Evolutionary conservation across 2,329 filamentous ascomycete genomes (phyloP).

Genomic region (Cadophora malorum): DNA sequence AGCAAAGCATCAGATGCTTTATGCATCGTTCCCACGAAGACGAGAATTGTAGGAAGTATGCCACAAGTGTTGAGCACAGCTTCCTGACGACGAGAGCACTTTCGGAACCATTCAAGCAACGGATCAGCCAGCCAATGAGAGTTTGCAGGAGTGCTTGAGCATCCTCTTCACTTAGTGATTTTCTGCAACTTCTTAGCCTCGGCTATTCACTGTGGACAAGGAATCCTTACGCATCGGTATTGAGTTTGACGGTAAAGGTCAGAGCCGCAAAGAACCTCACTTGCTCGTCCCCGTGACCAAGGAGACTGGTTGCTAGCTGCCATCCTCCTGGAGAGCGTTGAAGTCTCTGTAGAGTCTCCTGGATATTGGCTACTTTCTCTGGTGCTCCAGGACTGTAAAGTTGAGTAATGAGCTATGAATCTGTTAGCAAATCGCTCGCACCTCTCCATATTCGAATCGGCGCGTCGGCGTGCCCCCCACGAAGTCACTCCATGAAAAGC

Average conservation of each 20-base stretch:
- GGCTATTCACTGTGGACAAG: not conserved
- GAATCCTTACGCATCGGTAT: constrained; percentile 75
- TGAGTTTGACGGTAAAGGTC: constrained; percentile 93
- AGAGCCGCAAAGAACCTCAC: constrained; percentile 92
- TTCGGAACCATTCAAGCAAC: constrained; percentile 57
- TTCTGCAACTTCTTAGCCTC: constrained; percentile 44
- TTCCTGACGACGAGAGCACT: constrained; percentile 72
- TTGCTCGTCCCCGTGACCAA: constrained; percentile 72
- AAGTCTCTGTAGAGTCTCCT: constrained; percentile 78
- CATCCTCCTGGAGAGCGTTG: constrained; percentile 85
- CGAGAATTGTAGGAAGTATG: constrained; percentile 76
- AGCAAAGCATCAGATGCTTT: constrained; percentile 65
- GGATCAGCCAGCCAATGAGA: constrained; percentile 67
- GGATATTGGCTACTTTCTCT: constrained; percentile 57
- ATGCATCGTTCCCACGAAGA: constrained; percentile 70
- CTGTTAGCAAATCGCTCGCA: constrained; percentile 12
- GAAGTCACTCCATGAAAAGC: not conserved
- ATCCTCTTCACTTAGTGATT: constrained; percentile 61
- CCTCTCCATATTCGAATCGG: not conserved
- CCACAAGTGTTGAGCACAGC: constrained; percentile 77
- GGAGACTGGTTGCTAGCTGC: constrained; percentile 79
- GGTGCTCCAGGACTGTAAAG: constrained; percentile 55
- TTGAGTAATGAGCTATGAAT: constrained; percentile 52
- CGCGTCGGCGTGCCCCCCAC: not conserved
- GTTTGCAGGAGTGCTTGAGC: constrained; percentile 61